These are phyloP conservation scores for Murraya koenigii DNA, from an alignment of 345 rosid genomes.

Conservation along the genomic window DNA sequence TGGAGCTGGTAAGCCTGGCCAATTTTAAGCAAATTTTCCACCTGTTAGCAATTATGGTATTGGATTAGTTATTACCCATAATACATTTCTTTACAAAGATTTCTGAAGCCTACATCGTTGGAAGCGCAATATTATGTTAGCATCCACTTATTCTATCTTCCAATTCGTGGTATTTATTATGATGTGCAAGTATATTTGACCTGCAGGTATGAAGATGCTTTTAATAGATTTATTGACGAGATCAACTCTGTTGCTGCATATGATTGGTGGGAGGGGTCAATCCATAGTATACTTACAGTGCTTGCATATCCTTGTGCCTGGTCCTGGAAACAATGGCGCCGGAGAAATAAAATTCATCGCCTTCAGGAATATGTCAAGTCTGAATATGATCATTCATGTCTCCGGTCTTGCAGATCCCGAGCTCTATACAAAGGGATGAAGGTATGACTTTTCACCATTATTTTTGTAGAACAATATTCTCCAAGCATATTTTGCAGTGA, in stretches of 20 bases:
- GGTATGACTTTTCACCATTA: constrained; percentile 41
- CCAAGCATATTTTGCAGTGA: background rate
- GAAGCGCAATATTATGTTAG: constrained; percentile 8
- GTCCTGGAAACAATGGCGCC: constrained; percentile 99
- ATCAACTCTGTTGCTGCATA: constrained; percentile 96
- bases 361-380: constrained; percentile 97
- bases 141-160: constrained; percentile 8
- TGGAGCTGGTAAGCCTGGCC: background rate
- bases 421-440: constrained; percentile 99
- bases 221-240: constrained; percentile 92
- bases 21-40: background rate
- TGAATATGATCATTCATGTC: constrained; percentile 97
- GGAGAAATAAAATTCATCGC: constrained; percentile 79
- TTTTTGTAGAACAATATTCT: constrained; percentile 12
- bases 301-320: constrained; percentile 97
- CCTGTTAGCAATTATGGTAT: background rate
- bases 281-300: constrained; percentile 84
- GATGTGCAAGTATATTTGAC: constrained; percentile 19
- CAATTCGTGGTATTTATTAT: constrained; percentile 2
- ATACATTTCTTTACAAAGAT: constrained; percentile 6
- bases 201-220: constrained; percentile 94
- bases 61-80: background rate
- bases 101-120: constrained; percentile 7
- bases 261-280: constrained; percentile 99
- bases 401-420: constrained; percentile 97